Evolutionary conservation across 169 alveolate genomes (phyloP).

Genomic region (Eimeria praecox): DNA sequence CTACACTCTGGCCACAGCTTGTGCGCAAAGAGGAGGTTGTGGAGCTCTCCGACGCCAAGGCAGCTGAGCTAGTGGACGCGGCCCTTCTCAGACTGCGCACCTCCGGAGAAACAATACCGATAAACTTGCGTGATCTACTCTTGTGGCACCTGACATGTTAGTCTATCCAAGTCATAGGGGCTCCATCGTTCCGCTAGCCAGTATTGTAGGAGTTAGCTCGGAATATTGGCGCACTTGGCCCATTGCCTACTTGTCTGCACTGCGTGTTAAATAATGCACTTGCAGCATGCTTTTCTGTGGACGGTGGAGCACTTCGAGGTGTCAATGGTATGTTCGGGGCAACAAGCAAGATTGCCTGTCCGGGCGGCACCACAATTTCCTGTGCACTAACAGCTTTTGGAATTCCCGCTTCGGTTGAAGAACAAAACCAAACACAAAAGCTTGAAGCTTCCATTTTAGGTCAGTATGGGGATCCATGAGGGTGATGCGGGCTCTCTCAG

Average conservation of each 20-base stretch:
- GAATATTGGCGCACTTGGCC: not conserved
- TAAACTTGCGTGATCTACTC: not conserved
- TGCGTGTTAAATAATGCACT: not conserved
- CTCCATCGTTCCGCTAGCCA: not conserved
- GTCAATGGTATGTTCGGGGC: conserved; percentile 44
- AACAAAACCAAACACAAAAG: not conserved
- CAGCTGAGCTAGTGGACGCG: conserved; percentile 25
- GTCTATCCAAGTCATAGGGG: not conserved
- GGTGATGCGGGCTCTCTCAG: not conserved
- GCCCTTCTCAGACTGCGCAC: not conserved
- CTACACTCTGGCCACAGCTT: conserved; percentile 34
- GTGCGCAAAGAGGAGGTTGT: conserved; percentile 3
- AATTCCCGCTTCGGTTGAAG: conserved; percentile 1
- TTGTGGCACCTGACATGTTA: conserved; percentile 53
- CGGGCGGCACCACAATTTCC: not conserved
- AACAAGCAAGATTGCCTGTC: conserved; percentile 28
- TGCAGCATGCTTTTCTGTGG: conserved; percentile 58
- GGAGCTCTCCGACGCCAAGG: not conserved
- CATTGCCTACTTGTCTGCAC: not conserved
- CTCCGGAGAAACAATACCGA: conserved; percentile 14
- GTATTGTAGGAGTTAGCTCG: not conserved
- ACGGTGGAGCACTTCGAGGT: conserved; percentile 6
- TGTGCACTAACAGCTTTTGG: conserved; percentile 29
- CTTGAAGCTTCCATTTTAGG: conserved; percentile 39
- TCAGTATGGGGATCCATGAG: not conserved